These are phyloP conservation scores for Ajuga chamaepitys DNA, from an alignment of 257 asterid species.

Conservation along the genomic window DNA sequence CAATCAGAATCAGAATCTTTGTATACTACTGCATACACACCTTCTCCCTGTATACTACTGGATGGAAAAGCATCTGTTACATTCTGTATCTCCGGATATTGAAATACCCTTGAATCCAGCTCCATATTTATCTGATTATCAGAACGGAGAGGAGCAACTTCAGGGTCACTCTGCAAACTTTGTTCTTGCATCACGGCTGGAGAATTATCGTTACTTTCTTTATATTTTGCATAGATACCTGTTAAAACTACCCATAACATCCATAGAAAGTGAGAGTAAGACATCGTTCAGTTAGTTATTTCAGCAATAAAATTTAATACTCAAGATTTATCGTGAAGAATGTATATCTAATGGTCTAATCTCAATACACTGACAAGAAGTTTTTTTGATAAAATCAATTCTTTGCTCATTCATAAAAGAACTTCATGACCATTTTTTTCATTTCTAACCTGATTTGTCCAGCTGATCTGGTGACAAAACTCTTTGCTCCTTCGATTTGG, in stretches of 20 bases:
- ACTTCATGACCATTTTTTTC: too few relatives aligned
- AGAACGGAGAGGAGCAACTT: conserved; percentile 19
- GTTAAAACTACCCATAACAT: conserved; percentile 1
- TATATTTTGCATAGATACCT: conserved; percentile 23
- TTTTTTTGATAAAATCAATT: too few relatives aligned
- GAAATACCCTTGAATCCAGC: conserved; percentile 30
- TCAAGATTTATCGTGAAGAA: too few relatives aligned
- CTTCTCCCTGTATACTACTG: conserved; percentile 40
- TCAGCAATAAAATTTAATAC: too few relatives aligned
- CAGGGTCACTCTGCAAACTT: conserved; percentile 12
- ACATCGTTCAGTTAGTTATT: too few relatives aligned
- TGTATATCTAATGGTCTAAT: too few relatives aligned
- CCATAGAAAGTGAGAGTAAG: neutral
- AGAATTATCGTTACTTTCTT: conserved; percentile 12
- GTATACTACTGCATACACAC: conserved; percentile 36
- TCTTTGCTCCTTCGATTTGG: conserved; percentile 27
- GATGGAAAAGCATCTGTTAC: conserved; percentile 38
- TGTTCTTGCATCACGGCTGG: conserved; percentile 13
- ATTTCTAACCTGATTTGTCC: conserved; percentile 40
- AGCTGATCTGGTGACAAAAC: conserved; percentile 22
- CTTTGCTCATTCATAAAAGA: too few relatives aligned
- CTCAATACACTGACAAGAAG: too few relatives aligned
- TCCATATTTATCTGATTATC: conserved; percentile 30
- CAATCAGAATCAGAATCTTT: conserved; percentile 23
- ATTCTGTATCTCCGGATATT: conserved; percentile 35